Percentiles rank a stretch among this genome's conserved stretches.
Conservation (phyloP, 495 filamentous ascomycete species). For the Immersiella caudata region DNA sequence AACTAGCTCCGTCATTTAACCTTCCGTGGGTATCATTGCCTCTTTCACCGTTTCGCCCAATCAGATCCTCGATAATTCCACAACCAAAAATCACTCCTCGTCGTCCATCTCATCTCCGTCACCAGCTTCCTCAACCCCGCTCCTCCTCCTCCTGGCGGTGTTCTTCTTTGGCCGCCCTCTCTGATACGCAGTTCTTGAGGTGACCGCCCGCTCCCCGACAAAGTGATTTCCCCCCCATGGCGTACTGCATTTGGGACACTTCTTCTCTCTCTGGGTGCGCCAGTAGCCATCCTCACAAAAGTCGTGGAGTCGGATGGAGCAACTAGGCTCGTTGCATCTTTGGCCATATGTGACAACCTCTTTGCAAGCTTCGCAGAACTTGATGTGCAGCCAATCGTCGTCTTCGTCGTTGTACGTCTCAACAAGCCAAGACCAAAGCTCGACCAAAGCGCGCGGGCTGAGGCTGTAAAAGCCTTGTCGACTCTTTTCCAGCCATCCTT, state of each 20-base stretch:
- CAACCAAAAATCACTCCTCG: constrained; percentile 18
- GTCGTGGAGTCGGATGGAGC: constrained; percentile 73
- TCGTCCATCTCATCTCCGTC: constrained; percentile 34
- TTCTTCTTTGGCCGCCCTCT: constrained; percentile 40
- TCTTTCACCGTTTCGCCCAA: background rate
- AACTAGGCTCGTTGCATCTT: constrained; percentile 72
- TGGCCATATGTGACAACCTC: constrained; percentile 89
- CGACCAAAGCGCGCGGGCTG: constrained; percentile 76
- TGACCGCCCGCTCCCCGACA: constrained; percentile 80
- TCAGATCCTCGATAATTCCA: background rate
- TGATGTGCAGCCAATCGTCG: constrained; percentile 69
- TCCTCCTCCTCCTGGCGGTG: constrained; percentile 33
- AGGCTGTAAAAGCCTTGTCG: constrained; percentile 71
- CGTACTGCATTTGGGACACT: constrained; percentile 73
- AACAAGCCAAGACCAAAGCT: constrained; percentile 78
- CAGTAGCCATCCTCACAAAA: constrained; percentile 76
- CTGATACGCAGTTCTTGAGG: constrained; percentile 50
- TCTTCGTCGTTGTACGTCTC: constrained; percentile 79
- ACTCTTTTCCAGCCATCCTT: constrained; percentile 84
- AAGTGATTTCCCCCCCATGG: constrained; percentile 73
- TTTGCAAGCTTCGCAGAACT: constrained; percentile 85
- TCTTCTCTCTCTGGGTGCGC: constrained; percentile 57
- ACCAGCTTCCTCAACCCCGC: constrained; percentile 24
- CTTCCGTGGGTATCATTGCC: background rate
- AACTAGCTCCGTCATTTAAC: background rate